Conservation (phyloP, 176 grass and related monocot species). For the Dactylis glomerata region DNA sequence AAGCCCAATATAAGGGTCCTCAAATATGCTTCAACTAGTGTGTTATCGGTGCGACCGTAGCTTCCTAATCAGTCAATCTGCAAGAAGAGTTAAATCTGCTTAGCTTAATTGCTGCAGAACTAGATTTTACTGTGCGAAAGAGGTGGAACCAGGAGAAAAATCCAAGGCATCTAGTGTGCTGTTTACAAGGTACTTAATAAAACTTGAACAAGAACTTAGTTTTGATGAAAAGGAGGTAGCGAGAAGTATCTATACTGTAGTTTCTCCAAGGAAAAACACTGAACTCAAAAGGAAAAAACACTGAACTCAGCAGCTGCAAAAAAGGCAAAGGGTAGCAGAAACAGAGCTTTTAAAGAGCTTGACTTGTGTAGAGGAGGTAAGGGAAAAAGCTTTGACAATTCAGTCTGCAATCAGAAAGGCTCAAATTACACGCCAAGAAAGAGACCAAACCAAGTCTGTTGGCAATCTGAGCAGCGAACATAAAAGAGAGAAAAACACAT, state of each 20-base stretch:
- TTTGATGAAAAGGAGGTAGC: constrained; percentile 6
- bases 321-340: neutral
- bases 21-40: neutral
- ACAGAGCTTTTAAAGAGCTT: constrained; percentile 34
- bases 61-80: constrained; percentile 35
- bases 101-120: neutral
- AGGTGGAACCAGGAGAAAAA: constrained; percentile 24
- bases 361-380: constrained; percentile 20
- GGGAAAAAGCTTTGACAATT: neutral
- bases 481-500: neutral
- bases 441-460: neutral
- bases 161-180: constrained; percentile 4
- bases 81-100: constrained; percentile 27
- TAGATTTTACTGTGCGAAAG: constrained; percentile 18
- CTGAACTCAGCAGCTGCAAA: neutral
- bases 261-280: neutral
- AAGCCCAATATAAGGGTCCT: neutral
- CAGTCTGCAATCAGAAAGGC: constrained; percentile 12
- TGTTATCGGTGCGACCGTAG: neutral
- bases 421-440: constrained; percentile 5
- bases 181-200: neutral
- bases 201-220: neutral
- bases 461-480: neutral
- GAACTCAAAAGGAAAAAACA: neutral
- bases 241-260: neutral